phyloP scores from a whole-genome alignment of 2,329 filamentous ascomycete species.

The Pseudogymnoascus sp. region DNA sequence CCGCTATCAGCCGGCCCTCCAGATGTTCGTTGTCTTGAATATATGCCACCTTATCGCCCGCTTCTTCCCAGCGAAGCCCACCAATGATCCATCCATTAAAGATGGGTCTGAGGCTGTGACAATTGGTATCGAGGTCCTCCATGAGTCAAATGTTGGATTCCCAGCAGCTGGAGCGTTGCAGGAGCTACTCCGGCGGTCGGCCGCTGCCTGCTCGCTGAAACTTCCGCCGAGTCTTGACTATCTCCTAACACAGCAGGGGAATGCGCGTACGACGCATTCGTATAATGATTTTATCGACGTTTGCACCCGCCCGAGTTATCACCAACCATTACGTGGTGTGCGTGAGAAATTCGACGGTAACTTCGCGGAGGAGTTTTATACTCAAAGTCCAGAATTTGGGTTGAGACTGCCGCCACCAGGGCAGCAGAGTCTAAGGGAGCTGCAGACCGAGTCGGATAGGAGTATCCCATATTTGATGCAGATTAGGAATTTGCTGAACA shows the following conservation, averaged over 20 bases:
- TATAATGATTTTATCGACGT: slow-evolving; percentile 30
- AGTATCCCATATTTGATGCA: slow-evolving; percentile 28
- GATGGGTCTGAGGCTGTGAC: slow-evolving; percentile 26
- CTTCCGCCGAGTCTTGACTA: slow-evolving; percentile 21
- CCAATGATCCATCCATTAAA: slow-evolving; percentile 20
- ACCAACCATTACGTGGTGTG: slow-evolving; percentile 27
- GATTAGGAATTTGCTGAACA: slow-evolving; percentile 30
- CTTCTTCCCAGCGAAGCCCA: slow-evolving; percentile 24
- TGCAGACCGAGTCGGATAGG: slow-evolving; percentile 21
- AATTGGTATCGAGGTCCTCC: slow-evolving; percentile 27
- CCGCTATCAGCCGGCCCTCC: slow-evolving; percentile 30
- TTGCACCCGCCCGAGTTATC: slow-evolving; percentile 28
- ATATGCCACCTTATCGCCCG: slow-evolving; percentile 29
- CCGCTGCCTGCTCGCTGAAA: slow-evolving; percentile 23
- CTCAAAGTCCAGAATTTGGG: slow-evolving; percentile 20
- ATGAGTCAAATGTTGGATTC: slow-evolving; percentile 26
- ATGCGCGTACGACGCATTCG: slow-evolving; percentile 10
- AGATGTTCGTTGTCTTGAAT: slow-evolving; percentile 31
- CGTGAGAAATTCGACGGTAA: slow-evolving; percentile 25
- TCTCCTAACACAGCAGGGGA: slow-evolving; percentile 15
- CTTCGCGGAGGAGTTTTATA: slow-evolving; percentile 27
- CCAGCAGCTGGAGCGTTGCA: slow-evolving; percentile 29
- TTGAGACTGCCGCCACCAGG: slow-evolving; percentile 14
- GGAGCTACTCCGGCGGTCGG: slow-evolving; percentile 27
- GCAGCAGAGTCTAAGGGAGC: slow-evolving; percentile 1